Evolutionary conservation across 352 stramenopile species (phyloP).

Genomic region (Globisporangium rhizosaccharum): DNA sequence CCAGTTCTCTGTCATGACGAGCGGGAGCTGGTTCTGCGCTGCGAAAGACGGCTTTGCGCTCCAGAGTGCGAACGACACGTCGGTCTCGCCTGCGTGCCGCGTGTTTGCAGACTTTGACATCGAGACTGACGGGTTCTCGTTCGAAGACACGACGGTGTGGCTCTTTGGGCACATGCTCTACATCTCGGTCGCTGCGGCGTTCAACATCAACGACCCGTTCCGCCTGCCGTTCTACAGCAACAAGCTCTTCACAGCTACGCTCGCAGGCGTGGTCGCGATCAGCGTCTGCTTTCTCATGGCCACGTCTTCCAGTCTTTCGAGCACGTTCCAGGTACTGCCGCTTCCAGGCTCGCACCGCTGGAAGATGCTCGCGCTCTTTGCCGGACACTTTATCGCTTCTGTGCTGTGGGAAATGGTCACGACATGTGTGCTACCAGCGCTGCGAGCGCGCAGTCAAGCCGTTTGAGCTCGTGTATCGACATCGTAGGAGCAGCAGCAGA

Average conservation of each 20-base stretch:
- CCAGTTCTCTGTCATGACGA: conserved; percentile 22
- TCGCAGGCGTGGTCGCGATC: conserved; percentile 22
- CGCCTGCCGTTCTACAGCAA: conserved; percentile 48
- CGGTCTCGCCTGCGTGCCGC: conserved; percentile 15
- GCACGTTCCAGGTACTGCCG: conserved; percentile 42
- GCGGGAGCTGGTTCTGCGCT: conserved; percentile 41
- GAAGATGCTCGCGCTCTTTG: conserved; percentile 40
- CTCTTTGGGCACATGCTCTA: conserved; percentile 56
- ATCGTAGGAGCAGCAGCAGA: too few relatives aligned
- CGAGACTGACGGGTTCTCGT: conserved; percentile 29
- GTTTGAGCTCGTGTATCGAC: not conserved
- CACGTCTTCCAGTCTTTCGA: conserved; percentile 23
- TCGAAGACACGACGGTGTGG: conserved; percentile 50
- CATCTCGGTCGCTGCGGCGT: conserved; percentile 42
- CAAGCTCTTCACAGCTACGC: conserved; percentile 24
- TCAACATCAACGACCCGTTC: conserved; percentile 52
- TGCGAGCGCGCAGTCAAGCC: conserved; percentile 2
- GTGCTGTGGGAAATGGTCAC: conserved; percentile 25
- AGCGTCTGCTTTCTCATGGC: conserved; percentile 54
- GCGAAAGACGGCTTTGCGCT: conserved; percentile 26
- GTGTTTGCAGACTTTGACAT: conserved; percentile 34
- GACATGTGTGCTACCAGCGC: conserved; percentile 19
- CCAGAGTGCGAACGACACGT: conserved; percentile 16
- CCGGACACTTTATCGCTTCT: conserved; percentile 21
- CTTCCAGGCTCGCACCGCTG: conserved; percentile 29